Base-by-base conservation (phyloP, 345 rosid genomes). In the Lumnitzera racemosa region DNA sequence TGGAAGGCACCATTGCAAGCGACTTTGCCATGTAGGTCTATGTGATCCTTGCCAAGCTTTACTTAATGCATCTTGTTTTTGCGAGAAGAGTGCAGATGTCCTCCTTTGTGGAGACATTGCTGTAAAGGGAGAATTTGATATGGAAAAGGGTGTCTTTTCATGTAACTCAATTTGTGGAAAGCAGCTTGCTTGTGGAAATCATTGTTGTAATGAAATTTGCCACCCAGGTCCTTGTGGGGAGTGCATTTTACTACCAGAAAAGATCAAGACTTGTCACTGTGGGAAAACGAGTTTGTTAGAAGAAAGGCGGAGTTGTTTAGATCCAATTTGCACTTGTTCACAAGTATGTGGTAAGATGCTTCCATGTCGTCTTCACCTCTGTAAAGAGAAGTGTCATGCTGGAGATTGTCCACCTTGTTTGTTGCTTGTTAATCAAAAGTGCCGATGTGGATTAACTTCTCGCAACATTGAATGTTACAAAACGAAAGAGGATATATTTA, bases 221-320 rank as follows among this genome's bases (percentile, higher is more conserved):
- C 99, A 94, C 65, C 89, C 97, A 46, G 97, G 89, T 49, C 77
- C 85, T 57, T 94, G 97, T 57, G 89, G 85, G 59, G 88, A 81
- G 62, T 94, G 96, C 57, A 76, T 72, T 53, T 78, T 90, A 10
- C 64, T 88, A 57, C 96, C 96, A 46, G 72, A 73, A 66, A 85
- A 62, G 78, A 76, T 88, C 50, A 79, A 65, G 72, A 76, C 97
- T 15, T 94, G 97, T 64, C 66, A 75, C 59, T 90, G 99, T 76
- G 95, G 99, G 51, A 86, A 94, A 72, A 81, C 86, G 11, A 73
- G 76, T 47, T 69, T 90, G 73, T 78, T 70, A 70, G 86, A 83
- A 64, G 86, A 79, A 72, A 80, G 99, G 69, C 64, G 46, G 62
- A 86, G 81, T 70, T 94, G 99, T 70, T 79, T 90, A 81, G 97